phyloP scores from a whole-genome alignment of 1,139 yeast genomes.

The Pichia sp. region DNA sequence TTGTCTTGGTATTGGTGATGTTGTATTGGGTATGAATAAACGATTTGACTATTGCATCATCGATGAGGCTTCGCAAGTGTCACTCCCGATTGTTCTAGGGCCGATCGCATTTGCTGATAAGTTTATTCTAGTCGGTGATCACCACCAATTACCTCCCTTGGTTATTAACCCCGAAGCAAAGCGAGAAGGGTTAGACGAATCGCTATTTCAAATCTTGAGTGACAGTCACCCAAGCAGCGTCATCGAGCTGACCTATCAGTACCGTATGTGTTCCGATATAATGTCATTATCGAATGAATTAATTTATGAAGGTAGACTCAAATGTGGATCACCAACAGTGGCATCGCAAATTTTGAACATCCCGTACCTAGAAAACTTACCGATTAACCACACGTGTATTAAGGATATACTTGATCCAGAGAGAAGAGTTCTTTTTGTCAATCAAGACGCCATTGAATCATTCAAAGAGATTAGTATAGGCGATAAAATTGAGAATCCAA shows the following conservation, averaged over 20 bases:
- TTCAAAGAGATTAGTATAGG: constrained; percentile 43
- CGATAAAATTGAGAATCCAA: constrained; percentile 63
- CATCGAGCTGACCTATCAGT: constrained; percentile 70
- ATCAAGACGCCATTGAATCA: constrained; percentile 65
- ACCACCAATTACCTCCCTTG: constrained; percentile 82
- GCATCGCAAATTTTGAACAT: constrained; percentile 47
- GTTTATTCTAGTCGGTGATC: constrained; percentile 92
- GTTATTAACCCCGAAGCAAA: constrained; percentile 54
- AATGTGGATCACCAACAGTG: constrained; percentile 63
- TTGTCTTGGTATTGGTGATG: constrained; percentile 68
- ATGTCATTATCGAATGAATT: constrained; percentile 76
- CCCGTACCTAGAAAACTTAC: constrained; percentile 30
- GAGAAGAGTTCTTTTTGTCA: constrained; percentile 62
- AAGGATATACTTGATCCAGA: constrained; percentile 35
- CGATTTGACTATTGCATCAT: constrained; percentile 87
- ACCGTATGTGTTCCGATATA: constrained; percentile 87
- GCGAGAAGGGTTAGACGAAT: constrained; percentile 60
- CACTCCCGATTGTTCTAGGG: constrained; percentile 85
- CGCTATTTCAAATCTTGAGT: constrained; percentile 67
- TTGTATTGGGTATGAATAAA: constrained; percentile 45
- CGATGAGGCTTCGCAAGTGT: constrained; percentile 94
- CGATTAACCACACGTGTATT: constrained; percentile 33
- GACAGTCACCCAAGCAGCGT: constrained; percentile 66
- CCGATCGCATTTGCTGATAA: constrained; percentile 72
- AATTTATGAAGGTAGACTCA: constrained; percentile 65